A percentile compares a stretch with the other conserved stretches of the same genome.
phyloP scores from a whole-genome alignment of 1,284 basidiomycete species.

The Papiliotrema fonsecae region DNA sequence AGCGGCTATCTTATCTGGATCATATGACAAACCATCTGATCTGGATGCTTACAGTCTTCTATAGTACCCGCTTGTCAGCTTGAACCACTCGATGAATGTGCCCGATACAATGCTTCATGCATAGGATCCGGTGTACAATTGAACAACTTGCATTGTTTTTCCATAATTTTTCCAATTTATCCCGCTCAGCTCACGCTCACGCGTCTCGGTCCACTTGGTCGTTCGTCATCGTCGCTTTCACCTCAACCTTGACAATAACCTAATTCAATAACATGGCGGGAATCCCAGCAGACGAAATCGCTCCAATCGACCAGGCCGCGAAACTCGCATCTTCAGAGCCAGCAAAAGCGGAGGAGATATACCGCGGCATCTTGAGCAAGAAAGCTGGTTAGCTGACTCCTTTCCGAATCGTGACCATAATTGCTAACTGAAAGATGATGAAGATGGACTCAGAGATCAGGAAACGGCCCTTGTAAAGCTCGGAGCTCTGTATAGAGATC shows the following conservation, averaged over 20 bases:
- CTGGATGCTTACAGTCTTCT: no score
- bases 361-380: constrained; percentile 29
- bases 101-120: no score
- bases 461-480: constrained; percentile 82
- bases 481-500: constrained; percentile 80
- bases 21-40: no score
- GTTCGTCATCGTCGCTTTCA: no score
- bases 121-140: no score
- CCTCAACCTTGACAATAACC: no score
- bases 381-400: constrained; percentile 30
- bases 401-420: background rate
- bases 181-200: background rate
- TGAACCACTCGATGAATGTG: no score
- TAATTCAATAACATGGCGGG: constrained; percentile 2
- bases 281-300: background rate
- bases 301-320: constrained; percentile 28
- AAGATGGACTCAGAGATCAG: constrained; percentile 69
- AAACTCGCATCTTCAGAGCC: constrained; percentile 26
- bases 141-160: no score
- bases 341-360: constrained; percentile 35
- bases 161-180: background rate
- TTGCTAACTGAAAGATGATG: constrained; percentile 44
- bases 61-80: no score
- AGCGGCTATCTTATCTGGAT: no score
- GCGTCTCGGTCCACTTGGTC: background rate